Evolutionary conservation across 495 filamentous ascomycete genomes (phyloP), one percentile per base, ranked within the genome.

Genomic region (Umbilicaria muhlenbergii): DNA sequence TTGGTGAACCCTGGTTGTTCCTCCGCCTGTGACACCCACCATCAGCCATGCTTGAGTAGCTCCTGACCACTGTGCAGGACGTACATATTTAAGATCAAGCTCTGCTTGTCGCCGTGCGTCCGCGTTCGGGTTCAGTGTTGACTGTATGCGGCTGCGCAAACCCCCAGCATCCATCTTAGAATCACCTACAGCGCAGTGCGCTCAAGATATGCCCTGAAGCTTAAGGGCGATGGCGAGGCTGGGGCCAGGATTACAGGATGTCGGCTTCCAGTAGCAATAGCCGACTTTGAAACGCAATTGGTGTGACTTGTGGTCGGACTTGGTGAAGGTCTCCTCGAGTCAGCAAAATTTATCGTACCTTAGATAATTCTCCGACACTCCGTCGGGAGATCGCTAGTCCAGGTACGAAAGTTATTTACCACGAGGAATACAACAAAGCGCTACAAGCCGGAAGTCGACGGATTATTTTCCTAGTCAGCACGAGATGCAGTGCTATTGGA

Each of bases 11-110:
- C 85, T 42, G 85, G 74, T 58, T 87, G 81, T 35, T 79, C 77
- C 63, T 98, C 92, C 59, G 89, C 92, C 91, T 98, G 62, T 38
- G 54, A 36, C 46, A 48, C 34, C 32, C 45, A 36, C 17, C 36
- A 21, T 46, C 44, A 50, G 44, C 42, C 32, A 34, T n/a, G 18
- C 11, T n/a, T n/a, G n/a, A 47, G 12, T 11, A 24, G 17, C 11
- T 5, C 13, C 32, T 17, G 47, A 34, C 28, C 36, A 53, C 49
- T 46, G 51, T 45, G 36, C 52, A 48, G 47, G 46, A 68, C 80
- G 57, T 73, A 95, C 91, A 75, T 82, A 78, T 80, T 89, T 93
- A 51, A 98, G 69, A 63, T 95, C 84, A 52, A 88, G 64, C 69
- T 96, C 92, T 46, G 87, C 91, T 60, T 83, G 78, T 52, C 78